These are phyloP conservation scores for Cajanus cajan DNA, from an alignment of 306 rosid genomes.

Conservation along the genomic window DNA sequence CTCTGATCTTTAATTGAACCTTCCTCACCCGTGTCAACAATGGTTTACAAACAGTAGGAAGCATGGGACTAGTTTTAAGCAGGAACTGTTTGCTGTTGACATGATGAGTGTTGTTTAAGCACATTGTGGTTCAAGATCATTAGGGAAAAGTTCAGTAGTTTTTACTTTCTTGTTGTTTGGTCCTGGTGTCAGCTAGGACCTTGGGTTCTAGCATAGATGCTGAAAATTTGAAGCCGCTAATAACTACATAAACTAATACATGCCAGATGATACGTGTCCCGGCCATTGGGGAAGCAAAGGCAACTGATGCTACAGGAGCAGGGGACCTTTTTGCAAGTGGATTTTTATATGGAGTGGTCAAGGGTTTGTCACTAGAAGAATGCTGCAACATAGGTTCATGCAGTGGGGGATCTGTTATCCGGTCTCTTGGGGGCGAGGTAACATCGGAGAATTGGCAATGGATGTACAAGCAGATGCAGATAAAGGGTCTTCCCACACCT, in stretches of 20 bases:
- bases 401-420: conserved; percentile 91
- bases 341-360: conserved; percentile 80
- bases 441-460: conserved; percentile 79
- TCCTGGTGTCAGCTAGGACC: background rate
- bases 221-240: background rate
- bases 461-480: conserved; percentile 92
- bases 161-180: conserved; percentile 12
- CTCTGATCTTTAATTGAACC: conserved; percentile 6
- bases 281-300: conserved; percentile 75
- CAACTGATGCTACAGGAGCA: conserved; percentile 93
- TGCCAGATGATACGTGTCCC: conserved; percentile 68
- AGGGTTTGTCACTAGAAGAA: conserved; percentile 78
- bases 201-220: background rate
- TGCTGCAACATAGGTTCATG: conserved; percentile 91
- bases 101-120: background rate
- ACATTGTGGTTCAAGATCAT: background rate
- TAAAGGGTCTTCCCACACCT: conserved; percentile 62
- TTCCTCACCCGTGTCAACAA: background rate
- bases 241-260: background rate
- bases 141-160: background rate
- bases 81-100: background rate
- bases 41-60: background rate
- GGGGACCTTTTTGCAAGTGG: conserved; percentile 98
- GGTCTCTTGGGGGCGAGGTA: conserved; percentile 90
- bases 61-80: background rate